Conservation (phyloP, 1,139 yeast species). For the Lodderomyces metapsilosis region DNA sequence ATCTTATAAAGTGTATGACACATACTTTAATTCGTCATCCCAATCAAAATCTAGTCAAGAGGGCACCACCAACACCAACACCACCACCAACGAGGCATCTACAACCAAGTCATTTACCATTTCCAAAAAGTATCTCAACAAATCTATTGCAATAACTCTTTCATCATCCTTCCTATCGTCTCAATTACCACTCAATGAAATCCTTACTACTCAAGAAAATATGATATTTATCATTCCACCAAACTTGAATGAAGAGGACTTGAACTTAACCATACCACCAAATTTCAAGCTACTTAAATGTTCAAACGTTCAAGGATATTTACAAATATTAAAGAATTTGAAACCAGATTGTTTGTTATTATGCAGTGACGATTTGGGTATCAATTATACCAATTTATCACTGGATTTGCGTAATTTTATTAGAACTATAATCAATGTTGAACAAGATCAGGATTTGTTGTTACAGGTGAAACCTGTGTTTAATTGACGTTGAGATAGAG, state of each 20-base stretch:
- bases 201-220: conserved; percentile 34
- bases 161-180: conserved; percentile 43
- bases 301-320: conserved; percentile 43
- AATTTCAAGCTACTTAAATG: conserved; percentile 45
- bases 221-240: conserved; percentile 51
- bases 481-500: conserved; percentile 4
- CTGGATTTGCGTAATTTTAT: conserved; percentile 42
- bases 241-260: conserved; percentile 42
- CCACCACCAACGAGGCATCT: neutral
- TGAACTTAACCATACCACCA: conserved; percentile 27
- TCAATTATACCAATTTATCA: conserved; percentile 26
- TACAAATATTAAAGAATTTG: conserved; percentile 40
- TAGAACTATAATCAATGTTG: conserved; percentile 36
- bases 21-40: conserved; percentile 13
- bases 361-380: conserved; percentile 47
- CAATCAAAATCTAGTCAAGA: neutral
- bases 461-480: conserved; percentile 28
- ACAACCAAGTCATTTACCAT: conserved; percentile 6
- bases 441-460: conserved; percentile 33
- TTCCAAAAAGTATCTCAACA: conserved; percentile 27
- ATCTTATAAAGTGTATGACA: conserved; percentile 33
- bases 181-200: conserved; percentile 40
- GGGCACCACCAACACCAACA: no score
- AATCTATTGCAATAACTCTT: conserved; percentile 44
- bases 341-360: conserved; percentile 43